Evolutionary conservation across 2,329 filamentous ascomycete species (phyloP).

Genomic region (Rasamsonia emersonii): DNA sequence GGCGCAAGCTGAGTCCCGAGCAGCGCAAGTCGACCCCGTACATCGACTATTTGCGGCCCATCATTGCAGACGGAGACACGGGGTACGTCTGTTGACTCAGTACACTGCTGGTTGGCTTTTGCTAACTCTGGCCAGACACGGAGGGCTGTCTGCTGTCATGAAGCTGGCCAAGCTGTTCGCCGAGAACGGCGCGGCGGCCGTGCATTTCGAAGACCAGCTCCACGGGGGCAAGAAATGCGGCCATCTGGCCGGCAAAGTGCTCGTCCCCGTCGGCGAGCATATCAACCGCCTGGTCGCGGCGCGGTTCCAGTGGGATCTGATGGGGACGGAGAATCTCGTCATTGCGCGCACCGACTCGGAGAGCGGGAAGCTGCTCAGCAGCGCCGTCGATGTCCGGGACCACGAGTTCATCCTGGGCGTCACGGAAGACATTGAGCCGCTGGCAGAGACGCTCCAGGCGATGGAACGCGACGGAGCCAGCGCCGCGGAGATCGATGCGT

Average conservation of each 20-base stretch:
- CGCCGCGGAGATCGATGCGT: slow-evolving; percentile 73
- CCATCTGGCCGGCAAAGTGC: slow-evolving; percentile 88
- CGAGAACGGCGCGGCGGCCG: slow-evolving; percentile 89
- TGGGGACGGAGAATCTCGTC: slow-evolving; percentile 90
- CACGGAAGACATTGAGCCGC: slow-evolving; percentile 65
- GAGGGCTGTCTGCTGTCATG: slow-evolving; percentile 82
- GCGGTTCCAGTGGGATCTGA: slow-evolving; percentile 95
- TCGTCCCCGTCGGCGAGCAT: slow-evolving; percentile 89
- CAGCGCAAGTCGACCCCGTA: slow-evolving; percentile 72
- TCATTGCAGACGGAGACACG: slow-evolving; percentile 93
- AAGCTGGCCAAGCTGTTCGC: slow-evolving; percentile 97
- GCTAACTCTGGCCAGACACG: slow-evolving; percentile 50
- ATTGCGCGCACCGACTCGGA: slow-evolving; percentile 95
- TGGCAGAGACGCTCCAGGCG: slow-evolving; percentile 78
- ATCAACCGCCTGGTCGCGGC: slow-evolving; percentile 89
- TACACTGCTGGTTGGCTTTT: neutral
- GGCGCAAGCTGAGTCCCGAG: slow-evolving; percentile 66
- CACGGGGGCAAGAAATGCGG: slow-evolving; percentile 98
- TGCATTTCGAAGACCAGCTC: slow-evolving; percentile 96
- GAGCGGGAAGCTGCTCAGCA: slow-evolving; percentile 81
- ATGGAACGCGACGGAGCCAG: slow-evolving; percentile 78
- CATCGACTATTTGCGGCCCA: slow-evolving; percentile 84
- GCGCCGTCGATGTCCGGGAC: slow-evolving; percentile 84
- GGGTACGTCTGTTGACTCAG: too few species aligned
- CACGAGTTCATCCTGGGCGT: slow-evolving; percentile 95